Percentiles rank a stretch among this genome's conserved stretches.
Conservation (phyloP, 345 rosid species). For the Alliaria petiolata region DNA sequence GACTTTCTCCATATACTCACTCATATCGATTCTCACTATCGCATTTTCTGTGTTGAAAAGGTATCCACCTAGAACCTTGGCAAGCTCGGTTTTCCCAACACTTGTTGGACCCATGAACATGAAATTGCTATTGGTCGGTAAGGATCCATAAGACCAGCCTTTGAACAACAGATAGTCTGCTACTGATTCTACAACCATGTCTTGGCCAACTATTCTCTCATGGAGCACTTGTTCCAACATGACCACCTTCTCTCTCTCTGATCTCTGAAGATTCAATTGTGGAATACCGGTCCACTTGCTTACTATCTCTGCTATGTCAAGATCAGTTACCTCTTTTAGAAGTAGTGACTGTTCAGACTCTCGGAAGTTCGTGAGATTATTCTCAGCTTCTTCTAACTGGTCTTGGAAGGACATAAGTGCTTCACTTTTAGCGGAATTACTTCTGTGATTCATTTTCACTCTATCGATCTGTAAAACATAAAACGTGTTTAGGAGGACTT, state of each 20-base stretch:
- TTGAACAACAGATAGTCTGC: conserved; percentile 90
- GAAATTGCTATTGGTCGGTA: conserved; percentile 87
- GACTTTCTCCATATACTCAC: conserved; percentile 94
- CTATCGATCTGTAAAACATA: conserved; percentile 62
- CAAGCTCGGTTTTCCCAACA: conserved; percentile 96
- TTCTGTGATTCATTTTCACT: conserved; percentile 86
- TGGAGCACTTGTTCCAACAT: conserved; percentile 78
- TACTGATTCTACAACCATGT: conserved; percentile 90
- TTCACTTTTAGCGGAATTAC: too few relatives aligned
- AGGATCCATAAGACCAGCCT: conserved; percentile 96
- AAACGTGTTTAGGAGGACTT: conserved; percentile 5
- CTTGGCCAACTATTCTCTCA: conserved; percentile 90
- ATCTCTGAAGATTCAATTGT: conserved; percentile 83
- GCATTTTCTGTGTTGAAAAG: conserved; percentile 92
- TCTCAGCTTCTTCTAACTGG: conserved; percentile 85
- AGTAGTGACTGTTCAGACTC: conserved; percentile 73
- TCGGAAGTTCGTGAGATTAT: conserved; percentile 62
- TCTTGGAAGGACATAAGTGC: conserved; percentile 78
- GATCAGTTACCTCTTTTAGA: conserved; percentile 82
- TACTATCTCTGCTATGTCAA: conserved; percentile 90
- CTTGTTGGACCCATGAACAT: conserved; percentile 99
- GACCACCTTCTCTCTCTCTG: conserved; percentile 87
- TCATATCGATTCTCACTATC: conserved; percentile 94
- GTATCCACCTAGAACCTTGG: conserved; percentile 74
- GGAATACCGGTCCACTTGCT: conserved; percentile 99